phyloP scores from a whole-genome alignment of 805 yeast species.

The Lipomyces kockii region DNA sequence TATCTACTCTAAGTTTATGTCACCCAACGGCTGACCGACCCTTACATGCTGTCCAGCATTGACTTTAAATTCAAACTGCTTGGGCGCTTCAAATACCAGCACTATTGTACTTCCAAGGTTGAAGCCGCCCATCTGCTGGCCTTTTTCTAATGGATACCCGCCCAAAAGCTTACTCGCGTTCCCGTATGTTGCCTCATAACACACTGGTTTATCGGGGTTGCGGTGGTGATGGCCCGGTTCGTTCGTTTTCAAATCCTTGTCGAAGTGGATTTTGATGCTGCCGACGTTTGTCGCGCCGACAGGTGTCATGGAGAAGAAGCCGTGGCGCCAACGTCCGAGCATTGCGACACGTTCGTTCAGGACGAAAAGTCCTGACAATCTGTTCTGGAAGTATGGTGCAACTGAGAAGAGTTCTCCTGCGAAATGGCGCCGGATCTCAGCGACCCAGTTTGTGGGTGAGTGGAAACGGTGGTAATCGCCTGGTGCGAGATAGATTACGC shows the following conservation, averaged over 20 bases:
- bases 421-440: slow-evolving; percentile 89
- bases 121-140: slow-evolving; percentile 97
- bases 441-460: slow-evolving; percentile 96
- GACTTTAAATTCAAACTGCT: slow-evolving; percentile 69
- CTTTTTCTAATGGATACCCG: slow-evolving; percentile 87
- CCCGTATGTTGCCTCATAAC: slow-evolving; percentile 91
- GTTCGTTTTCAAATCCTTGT: slow-evolving; percentile 86
- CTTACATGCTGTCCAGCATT: slow-evolving; percentile 75
- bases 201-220: slow-evolving; percentile 48
- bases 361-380: slow-evolving; percentile 83
- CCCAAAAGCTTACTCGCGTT: slow-evolving; percentile 75
- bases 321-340: slow-evolving; percentile 94
- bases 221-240: slow-evolving; percentile 50
- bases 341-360: slow-evolving; percentile 94
- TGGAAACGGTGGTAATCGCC: slow-evolving; percentile 98
- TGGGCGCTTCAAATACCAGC: slow-evolving; percentile 94
- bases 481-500: slow-evolving; percentile 95
- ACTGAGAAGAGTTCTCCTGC: slow-evolving; percentile 95
- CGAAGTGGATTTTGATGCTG: slow-evolving; percentile 88
- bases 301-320: slow-evolving; percentile 98
- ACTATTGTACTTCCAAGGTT: slow-evolving; percentile 97
- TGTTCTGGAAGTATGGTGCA: slow-evolving; percentile 92
- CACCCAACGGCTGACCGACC: slow-evolving; percentile 73
- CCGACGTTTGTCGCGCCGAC: slow-evolving; percentile 99
- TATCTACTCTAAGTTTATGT: slow-evolving; percentile 9